Base-by-base conservation (phyloP, 2,329 filamentous ascomycete species). In the Nigrospora oryzae region DNA sequence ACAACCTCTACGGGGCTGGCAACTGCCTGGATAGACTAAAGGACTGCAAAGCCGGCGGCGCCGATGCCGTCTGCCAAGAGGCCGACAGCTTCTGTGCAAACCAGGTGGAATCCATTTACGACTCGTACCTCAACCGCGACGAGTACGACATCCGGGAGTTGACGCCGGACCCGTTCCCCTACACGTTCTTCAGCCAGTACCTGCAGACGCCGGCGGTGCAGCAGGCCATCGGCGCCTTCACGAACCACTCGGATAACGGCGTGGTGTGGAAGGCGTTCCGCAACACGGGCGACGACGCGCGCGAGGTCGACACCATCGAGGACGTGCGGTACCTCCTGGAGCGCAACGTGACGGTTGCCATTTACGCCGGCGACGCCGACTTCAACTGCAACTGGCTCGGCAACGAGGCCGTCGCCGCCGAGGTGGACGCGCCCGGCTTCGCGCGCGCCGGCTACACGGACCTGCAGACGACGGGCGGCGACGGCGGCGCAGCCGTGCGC, bases 111-210 rank as follows among this genome's bases (percentile, higher is more conserved):
- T 53, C 49, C 14, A 51, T 76, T 14, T 75, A 74, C 43, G 74
- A 78, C 53, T 57, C 60, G n/a, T 69, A 73, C 49, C 62, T 71
- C 1, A 66, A 66, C 2, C 68, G 79, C 34, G 75, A 81, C 58
- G 71, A 78, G 53, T 81, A 81, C 56, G 79, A 83, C 51, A 69
- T 81, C 52, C 70, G 78, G 33, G 71, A 80, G 48, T 61, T 79
- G 6, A 54, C 49, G 0, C 71, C 74, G 0, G 74, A 81, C 54
- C 76, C 76, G 0, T 82, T 82, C 56, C 79, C 79, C 1, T 73
- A 75, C 50, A 53, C 55, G 0, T 77, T 73, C 59, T 82, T 73
- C 51, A 58, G 63, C 12, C 63, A 70, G n/a, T 84, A 81, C 55
- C 67, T 84, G 31, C 83, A 83, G 59, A 68, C 65, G 2, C 63